A percentile compares a stretch with the other conserved stretches of the same genome.
Evolutionary conservation across 2,329 filamentous ascomycete genomes (phyloP).

Genomic region (Verticillium tricorpus): DNA sequence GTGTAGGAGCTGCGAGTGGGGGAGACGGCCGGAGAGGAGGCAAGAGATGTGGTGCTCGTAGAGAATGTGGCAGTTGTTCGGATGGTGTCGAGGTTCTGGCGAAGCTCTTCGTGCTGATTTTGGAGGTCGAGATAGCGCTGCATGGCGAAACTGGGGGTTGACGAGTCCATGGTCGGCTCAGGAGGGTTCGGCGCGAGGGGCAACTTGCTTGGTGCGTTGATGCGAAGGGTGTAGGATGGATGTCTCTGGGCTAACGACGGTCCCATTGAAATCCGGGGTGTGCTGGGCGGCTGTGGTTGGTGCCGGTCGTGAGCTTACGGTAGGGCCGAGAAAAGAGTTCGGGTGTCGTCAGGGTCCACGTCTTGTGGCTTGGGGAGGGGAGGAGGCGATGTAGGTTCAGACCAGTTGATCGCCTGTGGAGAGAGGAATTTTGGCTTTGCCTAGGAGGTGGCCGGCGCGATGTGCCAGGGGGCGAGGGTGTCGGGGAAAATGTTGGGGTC

Average conservation of each 20-base stretch:
- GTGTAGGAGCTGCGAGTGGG: constrained; percentile 51
- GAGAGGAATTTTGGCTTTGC: background rate
- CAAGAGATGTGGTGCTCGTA: constrained; percentile 26
- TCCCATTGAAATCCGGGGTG: constrained; percentile 11
- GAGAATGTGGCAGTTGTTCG: constrained; percentile 31
- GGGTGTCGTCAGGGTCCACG: constrained; percentile 1
- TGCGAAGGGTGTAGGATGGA: constrained; percentile 11
- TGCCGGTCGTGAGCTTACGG: background rate
- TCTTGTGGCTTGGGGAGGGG: background rate
- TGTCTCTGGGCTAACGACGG: constrained; percentile 12
- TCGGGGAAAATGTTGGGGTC: background rate
- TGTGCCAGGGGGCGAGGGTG: background rate
- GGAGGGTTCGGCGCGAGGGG: constrained; percentile 4
- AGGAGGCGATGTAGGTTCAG: background rate
- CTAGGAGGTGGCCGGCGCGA: background rate
- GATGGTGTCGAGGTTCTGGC: constrained; percentile 46
- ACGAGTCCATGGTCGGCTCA: constrained; percentile 14
- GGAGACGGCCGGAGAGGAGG: constrained; percentile 54
- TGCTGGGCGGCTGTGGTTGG: background rate
- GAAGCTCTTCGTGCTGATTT: constrained; percentile 49
- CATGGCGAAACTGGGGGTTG: constrained; percentile 42
- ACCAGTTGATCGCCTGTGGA: background rate
- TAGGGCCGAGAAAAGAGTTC: background rate
- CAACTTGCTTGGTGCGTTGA: constrained; percentile 9
- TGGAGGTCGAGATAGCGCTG: constrained; percentile 51